A percentile compares a stretch with the other conserved stretches of the same genome.
These are phyloP conservation scores for Trichophaea hybrida DNA, from an alignment of 2,329 filamentous ascomycete genomes.

Conservation along the genomic window DNA sequence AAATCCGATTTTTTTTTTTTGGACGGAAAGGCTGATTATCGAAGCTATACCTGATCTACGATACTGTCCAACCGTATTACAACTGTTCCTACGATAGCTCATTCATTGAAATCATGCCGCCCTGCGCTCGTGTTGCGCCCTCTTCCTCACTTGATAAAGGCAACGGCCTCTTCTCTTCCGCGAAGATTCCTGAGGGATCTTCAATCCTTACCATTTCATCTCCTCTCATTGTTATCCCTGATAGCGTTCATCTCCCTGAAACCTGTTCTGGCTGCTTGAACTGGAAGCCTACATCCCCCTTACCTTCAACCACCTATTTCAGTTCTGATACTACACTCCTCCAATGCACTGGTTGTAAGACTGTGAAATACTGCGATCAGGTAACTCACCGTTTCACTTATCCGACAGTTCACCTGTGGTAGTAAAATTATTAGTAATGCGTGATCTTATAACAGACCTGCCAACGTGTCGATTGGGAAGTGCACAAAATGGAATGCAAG, in stretches of 20 bases:
- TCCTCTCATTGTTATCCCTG: constrained; percentile 42
- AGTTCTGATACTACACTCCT: constrained; percentile 32
- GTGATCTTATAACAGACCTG: constrained; percentile 35
- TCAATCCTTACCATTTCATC: constrained; percentile 37
- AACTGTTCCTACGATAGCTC: too few relatives aligned
- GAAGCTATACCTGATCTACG: too few relatives aligned
- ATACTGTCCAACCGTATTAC: too few relatives aligned
- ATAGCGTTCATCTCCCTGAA: constrained; percentile 38
- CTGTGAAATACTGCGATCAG: constrained; percentile 46
- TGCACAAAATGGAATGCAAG: constrained; percentile 47
- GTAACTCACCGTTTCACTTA: constrained; percentile 31
- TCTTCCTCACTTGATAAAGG: constrained; percentile 28
- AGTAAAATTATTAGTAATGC: constrained; percentile 1
- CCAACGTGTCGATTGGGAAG: constrained; percentile 45
- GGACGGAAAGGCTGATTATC: too few relatives aligned
- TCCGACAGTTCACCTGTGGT: background rate
- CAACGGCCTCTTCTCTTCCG: constrained; percentile 42
- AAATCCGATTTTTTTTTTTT: too few relatives aligned
- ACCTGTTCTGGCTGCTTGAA: constrained; percentile 42
- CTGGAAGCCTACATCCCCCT: constrained; percentile 10
- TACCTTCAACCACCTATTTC: constrained; percentile 18
- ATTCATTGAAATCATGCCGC: too few relatives aligned
- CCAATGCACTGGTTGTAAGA: constrained; percentile 43
- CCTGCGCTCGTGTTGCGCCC: too few relatives aligned
- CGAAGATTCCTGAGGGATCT: constrained; percentile 37